A percentile compares a stretch with the other conserved stretches of the same genome.
phyloP scores from a whole-genome alignment of 2,329 filamentous ascomycete genomes.

The Ophiostoma ulmi region DNA sequence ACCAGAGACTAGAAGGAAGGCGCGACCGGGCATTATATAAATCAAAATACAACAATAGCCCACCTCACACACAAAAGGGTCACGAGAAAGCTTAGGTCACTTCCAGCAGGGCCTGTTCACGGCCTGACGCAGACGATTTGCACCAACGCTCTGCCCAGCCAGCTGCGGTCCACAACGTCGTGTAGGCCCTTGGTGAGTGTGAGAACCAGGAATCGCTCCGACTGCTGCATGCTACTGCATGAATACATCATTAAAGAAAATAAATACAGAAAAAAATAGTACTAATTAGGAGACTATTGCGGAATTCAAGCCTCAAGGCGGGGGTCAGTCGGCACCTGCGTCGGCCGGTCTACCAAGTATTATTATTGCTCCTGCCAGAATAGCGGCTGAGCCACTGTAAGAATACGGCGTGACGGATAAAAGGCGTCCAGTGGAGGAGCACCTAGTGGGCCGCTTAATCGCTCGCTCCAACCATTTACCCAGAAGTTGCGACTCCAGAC shows the following conservation, averaged over 20 bases:
- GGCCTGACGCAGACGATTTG: not conserved
- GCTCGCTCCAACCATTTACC: slow-evolving; percentile 18
- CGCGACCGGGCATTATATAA: not conserved
- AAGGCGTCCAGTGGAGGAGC: not conserved
- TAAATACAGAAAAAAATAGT: not conserved
- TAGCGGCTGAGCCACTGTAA: not conserved
- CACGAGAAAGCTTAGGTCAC: slow-evolving; percentile 1
- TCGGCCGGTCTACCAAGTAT: not conserved
- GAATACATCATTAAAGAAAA: too few relatives aligned
- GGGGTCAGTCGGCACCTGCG: not conserved
- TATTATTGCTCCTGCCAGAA: not conserved
- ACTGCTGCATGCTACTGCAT: not conserved
- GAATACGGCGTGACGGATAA: not conserved
- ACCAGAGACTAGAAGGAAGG: not conserved
- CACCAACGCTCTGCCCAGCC: slow-evolving; percentile 2
- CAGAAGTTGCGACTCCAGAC: not conserved
- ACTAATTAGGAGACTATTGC: not conserved
- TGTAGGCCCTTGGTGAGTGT: not conserved
- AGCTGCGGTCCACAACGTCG: not conserved
- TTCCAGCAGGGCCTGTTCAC: not conserved
- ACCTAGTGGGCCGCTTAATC: slow-evolving; percentile 18
- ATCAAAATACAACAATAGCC: not conserved
- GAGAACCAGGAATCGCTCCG: not conserved
- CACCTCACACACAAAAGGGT: not conserved
- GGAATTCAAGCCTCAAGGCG: not conserved